phyloP scores from a whole-genome alignment of 805 yeast species.

The Metschnikowia lochheadii region DNA sequence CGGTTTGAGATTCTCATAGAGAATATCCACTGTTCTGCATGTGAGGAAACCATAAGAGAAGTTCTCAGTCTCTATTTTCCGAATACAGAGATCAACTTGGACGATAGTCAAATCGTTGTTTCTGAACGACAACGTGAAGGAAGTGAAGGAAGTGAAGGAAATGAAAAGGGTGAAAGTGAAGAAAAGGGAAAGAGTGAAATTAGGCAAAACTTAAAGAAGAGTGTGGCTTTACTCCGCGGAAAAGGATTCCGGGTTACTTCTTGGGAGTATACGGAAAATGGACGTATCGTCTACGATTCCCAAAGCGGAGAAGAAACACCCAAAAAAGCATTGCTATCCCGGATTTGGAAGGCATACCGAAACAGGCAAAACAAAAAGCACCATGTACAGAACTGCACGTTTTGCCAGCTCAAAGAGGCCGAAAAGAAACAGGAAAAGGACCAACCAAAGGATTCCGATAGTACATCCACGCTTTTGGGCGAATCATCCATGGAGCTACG shows the following conservation, averaged over 20 bases:
- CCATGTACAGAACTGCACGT: conserved; percentile 41
- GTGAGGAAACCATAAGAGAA: conserved; percentile 37
- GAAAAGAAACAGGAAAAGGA: background rate
- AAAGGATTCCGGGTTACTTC: conserved; percentile 37
- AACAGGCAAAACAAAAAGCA: conserved; percentile 17
- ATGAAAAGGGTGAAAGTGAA: no score
- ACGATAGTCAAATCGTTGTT: background rate
- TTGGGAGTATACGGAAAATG: conserved; percentile 30
- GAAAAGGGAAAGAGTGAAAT: background rate
- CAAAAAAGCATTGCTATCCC: background rate
- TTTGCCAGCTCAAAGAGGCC: conserved; percentile 31
- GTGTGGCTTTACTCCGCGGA: conserved; percentile 24
- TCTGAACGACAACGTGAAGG: no score
- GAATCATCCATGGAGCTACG: conserved; percentile 23
- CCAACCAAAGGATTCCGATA: background rate
- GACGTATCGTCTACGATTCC: conserved; percentile 8
- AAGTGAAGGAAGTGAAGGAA: no score
- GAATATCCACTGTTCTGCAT: conserved; percentile 55
- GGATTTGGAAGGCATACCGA: conserved; percentile 16
- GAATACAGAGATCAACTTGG: background rate
- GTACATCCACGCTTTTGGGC: conserved; percentile 3
- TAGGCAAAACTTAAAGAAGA: background rate
- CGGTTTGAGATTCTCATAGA: conserved; percentile 21
- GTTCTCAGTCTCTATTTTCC: conserved; percentile 2
- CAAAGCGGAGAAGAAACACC: background rate